A percentile compares a stretch with the other conserved stretches of the same genome.
Conservation (phyloP, 2,329 filamentous ascomycete species). For the Scopulariopsis brevicaulis region DNA sequence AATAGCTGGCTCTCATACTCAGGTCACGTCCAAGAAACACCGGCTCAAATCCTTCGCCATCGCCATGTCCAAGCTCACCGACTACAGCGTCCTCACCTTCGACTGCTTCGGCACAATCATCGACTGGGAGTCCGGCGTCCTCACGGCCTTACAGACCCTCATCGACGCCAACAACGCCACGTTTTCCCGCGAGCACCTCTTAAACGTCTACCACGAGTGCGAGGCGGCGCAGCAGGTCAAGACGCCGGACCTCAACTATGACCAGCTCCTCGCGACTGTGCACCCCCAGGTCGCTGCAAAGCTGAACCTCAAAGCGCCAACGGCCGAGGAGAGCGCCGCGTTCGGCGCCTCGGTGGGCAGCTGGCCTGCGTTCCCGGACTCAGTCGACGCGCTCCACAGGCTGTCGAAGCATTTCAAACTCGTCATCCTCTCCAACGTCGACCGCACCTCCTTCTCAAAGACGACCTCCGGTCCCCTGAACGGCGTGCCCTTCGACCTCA, state of each 20-base stretch:
- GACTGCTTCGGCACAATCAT: constrained; percentile 75
- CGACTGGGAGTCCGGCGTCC: constrained; percentile 63
- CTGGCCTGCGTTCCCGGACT: constrained; percentile 45
- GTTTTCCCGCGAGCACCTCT: constrained; percentile 23
- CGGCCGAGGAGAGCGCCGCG: constrained; percentile 25
- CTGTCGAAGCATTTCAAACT: constrained; percentile 40
- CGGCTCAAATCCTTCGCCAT: not conserved
- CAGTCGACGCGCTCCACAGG: constrained; percentile 29
- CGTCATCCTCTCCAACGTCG: constrained; percentile 41
- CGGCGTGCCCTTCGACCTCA: constrained; percentile 41
- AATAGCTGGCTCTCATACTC: too few species aligned
- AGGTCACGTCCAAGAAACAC: too few species aligned
- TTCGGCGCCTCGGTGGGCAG: constrained; percentile 41
- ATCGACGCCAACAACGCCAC: constrained; percentile 18
- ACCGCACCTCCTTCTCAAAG: constrained; percentile 34
- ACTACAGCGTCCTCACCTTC: constrained; percentile 42
- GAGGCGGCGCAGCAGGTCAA: constrained; percentile 39
- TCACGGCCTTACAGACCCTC: constrained; percentile 38
- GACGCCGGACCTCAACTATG: constrained; percentile 48
- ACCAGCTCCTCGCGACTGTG: constrained; percentile 39
- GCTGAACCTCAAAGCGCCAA: constrained; percentile 22
- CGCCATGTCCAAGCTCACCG: not conserved
- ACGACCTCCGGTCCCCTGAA: constrained; percentile 33
- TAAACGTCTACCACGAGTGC: constrained; percentile 27
- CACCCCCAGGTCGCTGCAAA: constrained; percentile 34